These are phyloP conservation scores for Vicia sativa DNA, from an alignment of 306 rosid genomes.

Conservation along the genomic window DNA sequence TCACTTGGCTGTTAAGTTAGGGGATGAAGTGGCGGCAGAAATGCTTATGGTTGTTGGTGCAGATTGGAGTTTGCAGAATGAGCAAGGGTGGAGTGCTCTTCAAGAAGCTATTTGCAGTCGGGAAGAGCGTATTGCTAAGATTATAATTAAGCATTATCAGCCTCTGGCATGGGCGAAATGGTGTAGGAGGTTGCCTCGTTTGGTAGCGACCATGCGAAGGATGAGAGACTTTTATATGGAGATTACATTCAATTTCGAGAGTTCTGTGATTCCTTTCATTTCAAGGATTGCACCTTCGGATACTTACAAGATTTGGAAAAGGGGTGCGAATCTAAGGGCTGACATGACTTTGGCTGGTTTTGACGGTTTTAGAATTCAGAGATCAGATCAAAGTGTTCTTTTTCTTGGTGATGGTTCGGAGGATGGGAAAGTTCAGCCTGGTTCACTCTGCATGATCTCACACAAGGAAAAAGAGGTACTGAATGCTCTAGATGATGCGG, in stretches of 20 bases:
- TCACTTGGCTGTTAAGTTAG: conserved; percentile 89
- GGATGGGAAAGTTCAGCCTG: conserved; percentile 78
- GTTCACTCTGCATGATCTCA: conserved; percentile 92
- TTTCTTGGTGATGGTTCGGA: conserved; percentile 94
- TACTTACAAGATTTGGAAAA: conserved; percentile 95
- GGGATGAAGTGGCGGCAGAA: conserved; percentile 78
- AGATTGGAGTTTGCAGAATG: conserved; percentile 99
- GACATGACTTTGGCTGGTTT: conserved; percentile 99
- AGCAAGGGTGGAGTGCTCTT: conserved; percentile 98
- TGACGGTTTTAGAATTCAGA: conserved; percentile 94
- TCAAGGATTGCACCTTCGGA: conserved; percentile 98
- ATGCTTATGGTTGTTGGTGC: conserved; percentile 95
- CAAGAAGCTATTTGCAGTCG: conserved; percentile 94
- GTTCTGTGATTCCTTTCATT: conserved; percentile 97
- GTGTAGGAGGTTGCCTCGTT: conserved; percentile 97
- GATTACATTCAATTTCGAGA: conserved; percentile 95
- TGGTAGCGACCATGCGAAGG: conserved; percentile 82
- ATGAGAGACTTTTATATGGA: conserved; percentile 99
- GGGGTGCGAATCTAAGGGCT: conserved; percentile 95
- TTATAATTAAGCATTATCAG: conserved; percentile 86
- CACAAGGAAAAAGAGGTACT: conserved; percentile 91
- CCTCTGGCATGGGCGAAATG: conserved; percentile 99
- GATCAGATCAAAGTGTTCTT: conserved; percentile 89
- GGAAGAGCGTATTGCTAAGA: conserved; percentile 84
- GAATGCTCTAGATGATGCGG: conserved; percentile 94